phyloP scores from a whole-genome alignment of 257 asterid species.

The Plantago elongata region DNA sequence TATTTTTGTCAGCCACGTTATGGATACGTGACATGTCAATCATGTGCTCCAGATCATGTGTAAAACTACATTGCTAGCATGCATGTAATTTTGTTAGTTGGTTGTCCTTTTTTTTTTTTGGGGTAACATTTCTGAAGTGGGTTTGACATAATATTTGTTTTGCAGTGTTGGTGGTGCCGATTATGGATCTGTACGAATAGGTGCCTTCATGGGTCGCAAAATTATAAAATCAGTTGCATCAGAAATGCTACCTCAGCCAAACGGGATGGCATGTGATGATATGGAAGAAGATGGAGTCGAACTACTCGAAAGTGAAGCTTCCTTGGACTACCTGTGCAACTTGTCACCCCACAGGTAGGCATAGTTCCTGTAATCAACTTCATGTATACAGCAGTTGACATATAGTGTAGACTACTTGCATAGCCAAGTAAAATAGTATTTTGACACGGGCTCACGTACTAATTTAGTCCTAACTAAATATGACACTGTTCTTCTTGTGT shows the following conservation, averaged over 20 bases:
- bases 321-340: slow-evolving; percentile 88
- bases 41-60: neutral
- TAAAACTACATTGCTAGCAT: neutral
- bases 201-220: slow-evolving; percentile 96
- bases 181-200: slow-evolving; percentile 94
- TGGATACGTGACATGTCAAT: too few relatives aligned
- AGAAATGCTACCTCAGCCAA: slow-evolving; percentile 43
- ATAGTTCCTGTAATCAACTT: neutral
- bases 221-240: slow-evolving; percentile 68
- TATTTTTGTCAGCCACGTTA: neutral
- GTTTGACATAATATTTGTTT: slow-evolving; percentile 8
- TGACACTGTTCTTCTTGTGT: neutral
- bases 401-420: too few relatives aligned
- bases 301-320: slow-evolving; percentile 77
- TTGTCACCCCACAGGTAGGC: slow-evolving; percentile 85
- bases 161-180: slow-evolving; percentile 98
- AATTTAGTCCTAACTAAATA: too few relatives aligned
- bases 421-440: neutral
- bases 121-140: neutral
- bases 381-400: neutral
- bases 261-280: slow-evolving; percentile 65
- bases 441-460: neutral
- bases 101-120: neutral
- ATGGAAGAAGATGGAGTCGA: slow-evolving; percentile 74
- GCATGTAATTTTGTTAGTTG: neutral